These are phyloP conservation scores for Amylocarpus encephaloides DNA, from an alignment of 2,329 filamentous ascomycete genomes.

Conservation along the genomic window DNA sequence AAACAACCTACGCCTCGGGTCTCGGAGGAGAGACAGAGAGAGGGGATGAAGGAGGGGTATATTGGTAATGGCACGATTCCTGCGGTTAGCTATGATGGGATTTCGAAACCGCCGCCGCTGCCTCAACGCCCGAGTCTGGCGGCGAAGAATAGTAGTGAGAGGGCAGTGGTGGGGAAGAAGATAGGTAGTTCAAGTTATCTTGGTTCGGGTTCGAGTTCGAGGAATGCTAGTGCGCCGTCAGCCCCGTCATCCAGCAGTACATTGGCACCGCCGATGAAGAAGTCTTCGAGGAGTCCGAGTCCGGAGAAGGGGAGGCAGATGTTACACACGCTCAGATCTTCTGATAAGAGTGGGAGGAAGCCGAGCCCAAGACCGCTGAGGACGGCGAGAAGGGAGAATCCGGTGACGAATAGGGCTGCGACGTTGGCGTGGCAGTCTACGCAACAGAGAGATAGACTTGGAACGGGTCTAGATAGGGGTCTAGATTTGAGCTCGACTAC, in stretches of 20 bases:
- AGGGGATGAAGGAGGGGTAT: slow-evolving; percentile 44
- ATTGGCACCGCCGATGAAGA: slow-evolving; percentile 29
- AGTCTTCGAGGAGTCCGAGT: slow-evolving; percentile 43
- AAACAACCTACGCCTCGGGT: slow-evolving; percentile 30
- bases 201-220: slow-evolving; percentile 15
- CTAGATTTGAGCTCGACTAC: slow-evolving; percentile 21
- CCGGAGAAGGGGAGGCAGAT: slow-evolving; percentile 54
- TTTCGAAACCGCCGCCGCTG: slow-evolving; percentile 58
- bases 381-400: slow-evolving; percentile 36
- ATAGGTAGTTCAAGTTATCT: slow-evolving; percentile 7
- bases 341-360: slow-evolving; percentile 41
- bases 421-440: slow-evolving; percentile 48
- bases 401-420: slow-evolving; percentile 56
- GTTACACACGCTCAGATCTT: slow-evolving; percentile 53
- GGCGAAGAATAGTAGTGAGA: slow-evolving; percentile 46
- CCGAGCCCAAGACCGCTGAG: slow-evolving; percentile 32
- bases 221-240: slow-evolving; percentile 11
- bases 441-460: slow-evolving; percentile 25
- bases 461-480: slow-evolving; percentile 26
- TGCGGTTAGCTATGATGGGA: slow-evolving; percentile 69
- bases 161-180: slow-evolving; percentile 34
- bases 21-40: slow-evolving; percentile 25
- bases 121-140: slow-evolving; percentile 47
- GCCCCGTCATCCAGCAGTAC: slow-evolving; percentile 12
- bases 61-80: slow-evolving; percentile 79